Percentiles rank a stretch among this genome's conserved stretches.
These are phyloP conservation scores for Xylaria telfairii DNA, from an alignment of 495 filamentous ascomycete species.

Conservation along the genomic window DNA sequence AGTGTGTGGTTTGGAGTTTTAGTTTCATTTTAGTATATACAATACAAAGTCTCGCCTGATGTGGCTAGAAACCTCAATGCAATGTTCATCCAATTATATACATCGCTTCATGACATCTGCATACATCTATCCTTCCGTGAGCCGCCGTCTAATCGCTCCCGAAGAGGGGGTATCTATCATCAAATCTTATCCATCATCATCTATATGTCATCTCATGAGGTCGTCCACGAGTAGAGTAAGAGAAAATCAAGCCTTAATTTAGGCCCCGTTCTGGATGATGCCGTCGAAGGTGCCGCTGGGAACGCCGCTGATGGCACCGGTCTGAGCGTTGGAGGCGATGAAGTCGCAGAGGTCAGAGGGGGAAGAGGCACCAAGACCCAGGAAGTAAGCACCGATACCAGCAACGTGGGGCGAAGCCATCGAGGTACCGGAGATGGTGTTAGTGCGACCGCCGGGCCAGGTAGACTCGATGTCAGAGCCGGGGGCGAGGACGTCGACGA, in stretches of 20 bases:
- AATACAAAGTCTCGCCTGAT: neutral
- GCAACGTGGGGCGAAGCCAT: conserved; percentile 65
- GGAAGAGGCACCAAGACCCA: conserved; percentile 46
- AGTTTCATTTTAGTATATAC: conserved; percentile 17
- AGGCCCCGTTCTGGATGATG: conserved; percentile 57
- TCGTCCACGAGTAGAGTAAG: neutral
- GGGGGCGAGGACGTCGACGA: conserved; percentile 64
- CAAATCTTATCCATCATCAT: conserved; percentile 13
- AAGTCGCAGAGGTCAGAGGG: conserved; percentile 45
- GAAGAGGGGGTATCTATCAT: conserved; percentile 17
- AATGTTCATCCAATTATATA: conserved; percentile 10
- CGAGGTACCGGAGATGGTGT: conserved; percentile 64
- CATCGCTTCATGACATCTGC: conserved; percentile 15
- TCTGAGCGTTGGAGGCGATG: conserved; percentile 45
- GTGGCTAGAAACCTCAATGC: neutral
- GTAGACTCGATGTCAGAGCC: conserved; percentile 58
- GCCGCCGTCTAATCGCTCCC: conserved; percentile 1
- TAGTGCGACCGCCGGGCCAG: conserved; percentile 54
- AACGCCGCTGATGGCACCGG: conserved; percentile 42
- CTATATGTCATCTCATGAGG: neutral
- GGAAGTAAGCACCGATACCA: conserved; percentile 59
- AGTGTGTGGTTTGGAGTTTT: neutral
- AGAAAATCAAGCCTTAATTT: neutral
- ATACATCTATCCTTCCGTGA: neutral
- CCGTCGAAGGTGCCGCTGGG: conserved; percentile 53